Evolutionary conservation across 2,329 filamentous ascomycete species (phyloP), one percentile per base, ranked within the genome.

Genomic region (Ceratocystis eucalypticola): DNA sequence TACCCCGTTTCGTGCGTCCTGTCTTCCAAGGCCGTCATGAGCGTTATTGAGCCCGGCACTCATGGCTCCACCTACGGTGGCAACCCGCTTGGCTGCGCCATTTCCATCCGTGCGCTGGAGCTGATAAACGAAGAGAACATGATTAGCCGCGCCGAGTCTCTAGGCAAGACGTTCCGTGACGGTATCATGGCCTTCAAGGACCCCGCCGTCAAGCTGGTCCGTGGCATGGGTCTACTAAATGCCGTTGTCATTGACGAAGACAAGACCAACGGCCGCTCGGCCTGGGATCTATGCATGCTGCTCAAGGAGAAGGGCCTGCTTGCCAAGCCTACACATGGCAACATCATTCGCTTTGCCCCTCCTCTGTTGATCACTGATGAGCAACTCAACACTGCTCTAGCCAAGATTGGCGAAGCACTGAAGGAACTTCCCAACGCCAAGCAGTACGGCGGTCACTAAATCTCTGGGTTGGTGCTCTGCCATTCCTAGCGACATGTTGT

Each of bases 41-140:
- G 96, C 70, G 94, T 93, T 8, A 82, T 99, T 70, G 94, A 99
- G 80, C 90, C 94, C 30, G 94, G 94, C 68, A 97, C 94, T 30
- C 94, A 99, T 77, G 94, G 94, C 62, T 96, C 91, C 53, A 99
- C 94, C n/a, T 99, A 97, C 74, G 94, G 94, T 69, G 94, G 94
- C 63, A 99, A 99, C 78, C 94, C 94, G 20, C 82, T 99, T 12
- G 94, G 92, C 28, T 97, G 91, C 71, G 94, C 94, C 48, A 90
- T 99, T 37, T 95, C 93, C 28, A 96, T 99, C 74, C 89, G 92
- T 69, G 94, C 94, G 22, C 82, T 99, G 57, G 92, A 99, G 80
- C 84, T 99, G 65, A 87, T 99, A 71, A 85, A 93, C 73, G 94
- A 99, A 75, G 92, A 96, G 77, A 82, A 90, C 70, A 84, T 99